Base-by-base conservation (phyloP, 306 rosid genomes). In the Parietaria judaica region DNA sequence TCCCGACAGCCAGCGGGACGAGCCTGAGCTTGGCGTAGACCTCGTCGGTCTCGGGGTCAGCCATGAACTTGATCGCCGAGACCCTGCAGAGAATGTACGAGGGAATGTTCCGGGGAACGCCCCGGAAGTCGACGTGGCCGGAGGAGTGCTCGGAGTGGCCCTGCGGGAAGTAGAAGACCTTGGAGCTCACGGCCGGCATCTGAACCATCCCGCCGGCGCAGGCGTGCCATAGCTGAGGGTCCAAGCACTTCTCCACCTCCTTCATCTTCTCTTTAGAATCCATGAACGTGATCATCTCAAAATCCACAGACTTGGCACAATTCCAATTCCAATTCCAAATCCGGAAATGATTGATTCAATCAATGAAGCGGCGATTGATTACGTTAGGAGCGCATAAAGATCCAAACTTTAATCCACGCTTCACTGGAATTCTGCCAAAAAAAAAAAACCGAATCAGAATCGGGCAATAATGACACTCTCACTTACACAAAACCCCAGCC, bases 201-300 rank as follows among this genome's bases (percentile, higher is more conserved):
- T 94, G 95, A 46, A 86, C 90, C 95, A 94, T 94, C 3, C 91
- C 95, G 60, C 99, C 97, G 5, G 99, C 97, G 62, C 99, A 94
- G 35, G 97, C 99, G 72, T 94, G 97, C 97, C 99, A 94, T 51
- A 94, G 74, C 56, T 84, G 90, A 72, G 94, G 85, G 71, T 89
- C 95, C 71, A 94, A 76, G 60, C 84, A 82, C 72, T 72, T 88
- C 5, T 84, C 96, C 54, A 66, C 83, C 64, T 81, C 94, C 69
- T 84, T 80, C 61, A 72, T 14, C 59, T 88, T 84, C 70, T 88
- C 95, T 45, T 83, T 88, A 17, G 96, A 67, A 43, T 92, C 96
- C 88, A 92, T 79, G 67, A 92, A 88, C 14, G 90, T 78, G 79
- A 88, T 86, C 95, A 92, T 92, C 78, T 83, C 78, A 77, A 56